Evolutionary conservation across 192 early-diverging fungal species (phyloP).

Genomic region (Podila minutissima): DNA sequence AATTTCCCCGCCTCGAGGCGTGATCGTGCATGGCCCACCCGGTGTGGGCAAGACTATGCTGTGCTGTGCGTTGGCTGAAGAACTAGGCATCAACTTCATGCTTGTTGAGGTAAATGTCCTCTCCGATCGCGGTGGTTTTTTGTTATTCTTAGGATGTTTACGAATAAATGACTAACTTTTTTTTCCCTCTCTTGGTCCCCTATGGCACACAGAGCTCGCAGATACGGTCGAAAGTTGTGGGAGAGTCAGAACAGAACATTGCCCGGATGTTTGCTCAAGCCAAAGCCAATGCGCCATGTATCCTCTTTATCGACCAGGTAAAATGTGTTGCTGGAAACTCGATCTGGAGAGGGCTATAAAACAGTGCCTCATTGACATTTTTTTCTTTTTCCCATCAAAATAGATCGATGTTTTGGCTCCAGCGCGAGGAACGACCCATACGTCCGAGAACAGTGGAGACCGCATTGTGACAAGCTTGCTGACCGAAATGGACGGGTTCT

Average conservation of each 20-base stretch:
- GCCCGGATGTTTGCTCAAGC: conserved; percentile 86
- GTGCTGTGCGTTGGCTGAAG: conserved; percentile 82
- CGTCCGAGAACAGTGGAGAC: conserved; percentile 85
- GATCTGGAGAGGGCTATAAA: too few species aligned
- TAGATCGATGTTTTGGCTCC: conserved; percentile 88
- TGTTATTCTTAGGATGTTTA: neutral
- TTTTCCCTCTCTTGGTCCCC: neutral
- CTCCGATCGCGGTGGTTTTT: too few species aligned
- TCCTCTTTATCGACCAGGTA: conserved; percentile 94
- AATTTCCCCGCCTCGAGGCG: conserved; percentile 78
- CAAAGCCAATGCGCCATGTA: conserved; percentile 84
- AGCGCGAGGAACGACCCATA: conserved; percentile 69
- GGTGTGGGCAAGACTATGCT: conserved; percentile 94
- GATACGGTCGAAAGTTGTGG: conserved; percentile 92
- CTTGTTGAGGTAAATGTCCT: conserved; percentile 71
- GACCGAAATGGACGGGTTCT: conserved; percentile 84
- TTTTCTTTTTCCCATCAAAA: neutral
- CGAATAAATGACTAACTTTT: neutral
- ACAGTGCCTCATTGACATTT: neutral
- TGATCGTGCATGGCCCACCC: conserved; percentile 87
- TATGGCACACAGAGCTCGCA: conserved; percentile 68
- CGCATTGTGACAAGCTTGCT: conserved; percentile 91
- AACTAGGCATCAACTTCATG: conserved; percentile 85
- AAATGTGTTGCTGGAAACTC: neutral
- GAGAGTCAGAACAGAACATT: conserved; percentile 91